Conservation (phyloP, 768 basidiomycete species). For the Pluteus cervinus region DNA sequence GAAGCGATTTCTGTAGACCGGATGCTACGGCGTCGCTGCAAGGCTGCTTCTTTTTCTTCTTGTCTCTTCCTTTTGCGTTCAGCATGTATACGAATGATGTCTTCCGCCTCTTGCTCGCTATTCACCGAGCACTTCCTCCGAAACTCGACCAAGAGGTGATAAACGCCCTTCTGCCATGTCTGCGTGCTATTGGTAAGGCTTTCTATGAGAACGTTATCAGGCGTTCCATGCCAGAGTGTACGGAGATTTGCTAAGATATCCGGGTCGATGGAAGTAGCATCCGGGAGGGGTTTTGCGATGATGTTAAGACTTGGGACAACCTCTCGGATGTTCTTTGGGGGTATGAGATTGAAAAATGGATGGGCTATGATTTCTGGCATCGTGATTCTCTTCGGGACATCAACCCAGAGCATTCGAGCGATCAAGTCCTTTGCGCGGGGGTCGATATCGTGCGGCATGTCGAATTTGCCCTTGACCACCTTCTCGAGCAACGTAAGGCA, state of each 20-base stretch:
- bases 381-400: conserved; percentile 71
- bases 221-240: conserved; percentile 84
- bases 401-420: conserved; percentile 71
- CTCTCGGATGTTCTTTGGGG: conserved; percentile 35
- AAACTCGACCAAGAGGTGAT: conserved; percentile 84
- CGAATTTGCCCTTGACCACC: conserved; percentile 67
- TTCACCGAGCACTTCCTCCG: conserved; percentile 68
- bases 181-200: conserved; percentile 60
- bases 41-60: conserved; percentile 23
- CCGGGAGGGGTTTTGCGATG: conserved; percentile 64
- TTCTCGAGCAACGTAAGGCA: conserved; percentile 71
- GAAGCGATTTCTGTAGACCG: too few species aligned
- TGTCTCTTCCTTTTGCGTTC: conserved; percentile 33
- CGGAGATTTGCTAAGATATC: conserved; percentile 88
- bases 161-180: conserved; percentile 96
- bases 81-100: conserved; percentile 26
- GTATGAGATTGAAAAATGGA: conserved; percentile 65
- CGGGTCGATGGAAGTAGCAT: conserved; percentile 65
- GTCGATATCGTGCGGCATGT: conserved; percentile 69
- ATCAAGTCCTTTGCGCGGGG: conserved; percentile 72
- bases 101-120: conserved; percentile 66
- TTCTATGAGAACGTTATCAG: conserved; percentile 67
- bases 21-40: too few species aligned
- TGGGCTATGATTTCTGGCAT: conserved; percentile 77
- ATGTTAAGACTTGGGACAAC: conserved; percentile 56